Evolutionary conservation across 176 grass and related monocot species (phyloP).

Genomic region (Elymus sibiricus): DNA sequence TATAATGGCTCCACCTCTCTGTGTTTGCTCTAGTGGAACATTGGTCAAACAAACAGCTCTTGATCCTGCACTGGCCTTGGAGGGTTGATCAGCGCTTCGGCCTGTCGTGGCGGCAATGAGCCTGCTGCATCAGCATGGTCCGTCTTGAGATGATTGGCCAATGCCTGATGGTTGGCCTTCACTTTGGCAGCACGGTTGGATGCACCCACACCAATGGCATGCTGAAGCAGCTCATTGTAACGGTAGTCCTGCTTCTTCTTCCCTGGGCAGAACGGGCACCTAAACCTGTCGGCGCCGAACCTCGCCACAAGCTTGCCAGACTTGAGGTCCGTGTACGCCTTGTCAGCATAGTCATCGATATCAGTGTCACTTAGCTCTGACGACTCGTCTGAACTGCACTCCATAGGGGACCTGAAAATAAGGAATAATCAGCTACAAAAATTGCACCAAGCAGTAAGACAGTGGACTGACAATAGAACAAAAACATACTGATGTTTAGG

Average conservation of each 20-base stretch:
- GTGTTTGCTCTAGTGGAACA: conserved; percentile 19
- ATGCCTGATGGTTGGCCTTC: conserved; percentile 52
- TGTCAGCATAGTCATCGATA: conserved; percentile 42
- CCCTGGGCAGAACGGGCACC: conserved; percentile 49
- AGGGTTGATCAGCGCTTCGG: background rate
- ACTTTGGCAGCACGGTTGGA: conserved; percentile 49
- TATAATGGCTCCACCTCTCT: conserved; percentile 15
- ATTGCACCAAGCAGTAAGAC: background rate
- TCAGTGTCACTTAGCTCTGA: conserved; percentile 57
- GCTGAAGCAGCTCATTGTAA: conserved; percentile 51
- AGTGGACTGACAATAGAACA: background rate
- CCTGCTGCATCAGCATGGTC: conserved; percentile 24
- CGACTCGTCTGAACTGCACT: conserved; percentile 41
- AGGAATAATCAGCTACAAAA: background rate
- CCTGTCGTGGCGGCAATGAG: background rate
- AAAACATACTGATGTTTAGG: background rate
- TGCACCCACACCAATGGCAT: conserved; percentile 38
- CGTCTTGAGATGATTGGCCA: conserved; percentile 42
- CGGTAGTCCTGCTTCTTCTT: conserved; percentile 67
- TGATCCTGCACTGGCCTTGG: conserved; percentile 22
- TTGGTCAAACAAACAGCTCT: conserved; percentile 51
- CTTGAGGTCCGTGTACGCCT: conserved; percentile 31
- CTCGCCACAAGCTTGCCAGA: conserved; percentile 17
- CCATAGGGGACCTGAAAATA: conserved; percentile 36
- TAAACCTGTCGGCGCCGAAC: conserved; percentile 25